Evolutionary conservation across 495 filamentous ascomycete genomes (phyloP), one percentile per base, ranked within the genome.

Genomic region (Penicillium manginii): DNA sequence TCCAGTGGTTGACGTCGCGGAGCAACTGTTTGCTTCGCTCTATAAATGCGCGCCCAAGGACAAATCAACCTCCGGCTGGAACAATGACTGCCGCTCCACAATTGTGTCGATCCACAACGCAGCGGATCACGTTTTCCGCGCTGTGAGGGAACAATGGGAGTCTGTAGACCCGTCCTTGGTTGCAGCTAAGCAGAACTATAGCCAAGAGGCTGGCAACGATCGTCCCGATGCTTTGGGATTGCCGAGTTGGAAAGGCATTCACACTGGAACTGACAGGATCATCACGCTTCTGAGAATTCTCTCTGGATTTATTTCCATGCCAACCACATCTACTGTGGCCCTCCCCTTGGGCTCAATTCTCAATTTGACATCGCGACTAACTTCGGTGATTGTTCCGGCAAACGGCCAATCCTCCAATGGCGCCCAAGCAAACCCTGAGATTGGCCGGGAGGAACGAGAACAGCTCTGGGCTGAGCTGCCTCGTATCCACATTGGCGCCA

Each of bases 31-130:
- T 35, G 80, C 91, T 9, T 78, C 86, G 23, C 78, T 96, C 1
- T 88, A 91, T 58, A 83, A 85, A 64, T 92, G 88, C 39, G 87
- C 88, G 3, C 83, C 89, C 0, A 96, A 93, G 68, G 88, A 89
- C 59, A 84, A 84, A 32, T 78, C 84, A 22, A 81, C 79, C 21
- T 83, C 88, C 19, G 89, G 92, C 72, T 96, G 92, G 92, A 76
- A 74, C 9, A 86, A 83, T 40, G 78, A 83, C 49, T 75, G 91
- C 45, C 80, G 80, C 21, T 74, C 74, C 4, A 78, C 85, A 1
- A 73, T 94, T 17, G 69, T 78, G 11, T 79, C 81, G 22, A 79
- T 83, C 22, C 91, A 96, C 61, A 65, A 65, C n/a, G 88, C 89
- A 14, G 78, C 86, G 39, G 85, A 93, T 64, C 80, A 84, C 58